These are phyloP conservation scores for Cladosporium sp. DNA, from an alignment of 2,329 filamentous ascomycete genomes.

Conservation along the genomic window DNA sequence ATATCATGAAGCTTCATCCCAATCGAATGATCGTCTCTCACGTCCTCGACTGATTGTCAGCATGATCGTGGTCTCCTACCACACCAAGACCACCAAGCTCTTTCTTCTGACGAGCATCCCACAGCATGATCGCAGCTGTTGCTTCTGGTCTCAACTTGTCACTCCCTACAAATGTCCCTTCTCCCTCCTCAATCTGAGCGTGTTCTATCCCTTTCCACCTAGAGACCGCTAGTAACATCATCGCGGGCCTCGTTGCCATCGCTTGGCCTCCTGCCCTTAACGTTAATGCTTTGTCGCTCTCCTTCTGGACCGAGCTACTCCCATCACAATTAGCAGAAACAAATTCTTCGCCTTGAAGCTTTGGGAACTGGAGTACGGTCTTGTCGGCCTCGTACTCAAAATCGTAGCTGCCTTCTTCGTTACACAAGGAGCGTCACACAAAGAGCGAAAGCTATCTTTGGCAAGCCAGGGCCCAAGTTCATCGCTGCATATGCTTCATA, in stretches of 20 bases:
- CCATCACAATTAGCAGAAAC: conserved; percentile 40
- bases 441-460: conserved; percentile 67
- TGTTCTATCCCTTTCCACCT: conserved; percentile 73
- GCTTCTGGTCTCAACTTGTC: no score
- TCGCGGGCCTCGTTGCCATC: conserved; percentile 41
- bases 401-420: conserved; percentile 71
- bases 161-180: conserved; percentile 67
- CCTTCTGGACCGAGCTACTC: conserved; percentile 61
- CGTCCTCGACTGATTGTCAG: conserved; percentile 68
- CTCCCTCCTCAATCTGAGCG: conserved; percentile 64
- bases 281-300: conserved; percentile 63
- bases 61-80: conserved; percentile 28
- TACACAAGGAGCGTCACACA: conserved; percentile 80
- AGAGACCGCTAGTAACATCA: conserved; percentile 46
- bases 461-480: conserved; percentile 61
- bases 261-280: conserved; percentile 63
- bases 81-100: no score
- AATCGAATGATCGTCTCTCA: conserved; percentile 60
- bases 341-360: conserved; percentile 80
- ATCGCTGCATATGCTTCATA: no score
- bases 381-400: conserved; percentile 74
- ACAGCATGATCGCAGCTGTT: conserved; percentile 2
- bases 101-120: no score
- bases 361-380: conserved; percentile 83
- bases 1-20: not conserved